phyloP scores from a whole-genome alignment of 2,329 filamentous ascomycete species.

The Claviceps humidiphila region DNA sequence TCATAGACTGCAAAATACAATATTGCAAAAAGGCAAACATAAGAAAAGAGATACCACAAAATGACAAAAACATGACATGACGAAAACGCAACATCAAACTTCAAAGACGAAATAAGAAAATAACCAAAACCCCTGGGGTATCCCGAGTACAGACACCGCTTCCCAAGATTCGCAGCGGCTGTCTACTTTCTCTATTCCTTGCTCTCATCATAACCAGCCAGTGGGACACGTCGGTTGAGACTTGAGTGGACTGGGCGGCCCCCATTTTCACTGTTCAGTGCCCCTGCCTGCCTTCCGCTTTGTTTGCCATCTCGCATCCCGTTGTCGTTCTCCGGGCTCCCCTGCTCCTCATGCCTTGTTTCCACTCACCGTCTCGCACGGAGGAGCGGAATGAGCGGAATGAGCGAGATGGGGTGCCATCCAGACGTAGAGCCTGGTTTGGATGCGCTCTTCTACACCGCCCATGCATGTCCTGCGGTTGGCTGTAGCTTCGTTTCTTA shows the following conservation, averaged over 20 bases:
- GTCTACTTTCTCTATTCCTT: not conserved
- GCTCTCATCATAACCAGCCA: not conserved
- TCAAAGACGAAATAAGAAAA: not conserved
- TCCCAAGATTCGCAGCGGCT: not conserved
- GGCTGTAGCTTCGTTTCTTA: not conserved
- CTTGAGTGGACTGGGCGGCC: not conserved
- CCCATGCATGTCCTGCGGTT: not conserved
- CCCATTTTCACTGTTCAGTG: too few relatives aligned
- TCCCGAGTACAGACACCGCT: conserved; percentile 1
- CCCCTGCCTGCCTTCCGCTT: not conserved
- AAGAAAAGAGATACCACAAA: not conserved
- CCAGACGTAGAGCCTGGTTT: not conserved
- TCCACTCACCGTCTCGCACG: not conserved
- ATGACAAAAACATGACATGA: not conserved
- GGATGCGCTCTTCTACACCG: not conserved
- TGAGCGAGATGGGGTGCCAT: not conserved
- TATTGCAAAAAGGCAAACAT: not conserved
- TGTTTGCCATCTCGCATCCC: not conserved
- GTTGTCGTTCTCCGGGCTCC: not conserved
- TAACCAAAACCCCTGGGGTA: conserved; percentile 1
- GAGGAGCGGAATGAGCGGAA: not conserved
- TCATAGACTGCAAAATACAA: too few relatives aligned
- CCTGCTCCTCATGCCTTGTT: not conserved
- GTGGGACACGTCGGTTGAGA: not conserved
- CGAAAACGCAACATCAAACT: too few relatives aligned